Conservation (phyloP, 208 protist species). For the Trichomonas vaginalis region DNA sequence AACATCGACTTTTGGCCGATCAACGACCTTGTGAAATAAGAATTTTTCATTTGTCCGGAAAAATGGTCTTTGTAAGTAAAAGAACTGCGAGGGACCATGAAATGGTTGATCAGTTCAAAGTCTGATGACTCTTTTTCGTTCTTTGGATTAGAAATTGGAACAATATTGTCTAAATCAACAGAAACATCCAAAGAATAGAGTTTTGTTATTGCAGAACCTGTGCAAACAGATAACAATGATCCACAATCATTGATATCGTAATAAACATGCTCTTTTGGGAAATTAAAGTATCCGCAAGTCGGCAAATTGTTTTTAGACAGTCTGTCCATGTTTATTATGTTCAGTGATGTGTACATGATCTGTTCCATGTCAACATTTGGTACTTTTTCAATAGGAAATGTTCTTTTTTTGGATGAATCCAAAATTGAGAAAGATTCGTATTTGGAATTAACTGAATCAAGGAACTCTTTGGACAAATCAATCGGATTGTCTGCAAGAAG, state of each 20-base stretch:
- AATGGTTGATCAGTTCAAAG: neutral
- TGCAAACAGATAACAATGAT: neutral
- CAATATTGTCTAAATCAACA: neutral
- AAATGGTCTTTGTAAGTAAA: neutral
- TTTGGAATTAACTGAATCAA: neutral
- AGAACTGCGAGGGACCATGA: neutral
- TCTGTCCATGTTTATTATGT: neutral
- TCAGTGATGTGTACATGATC: neutral
- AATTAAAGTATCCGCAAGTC: neutral
- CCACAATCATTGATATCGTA: neutral
- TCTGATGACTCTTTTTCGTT: neutral
- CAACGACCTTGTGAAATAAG: neutral
- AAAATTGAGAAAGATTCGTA: neutral
- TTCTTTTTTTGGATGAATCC: neutral
- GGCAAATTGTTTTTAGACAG: neutral
- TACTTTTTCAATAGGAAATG: neutral
- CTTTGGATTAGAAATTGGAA: neutral
- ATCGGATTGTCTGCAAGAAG: neutral
- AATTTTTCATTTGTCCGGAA: too few species aligned
- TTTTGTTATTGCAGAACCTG: neutral
- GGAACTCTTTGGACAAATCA: neutral
- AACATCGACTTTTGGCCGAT: neutral
- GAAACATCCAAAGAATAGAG: neutral
- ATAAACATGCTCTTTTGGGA: neutral
- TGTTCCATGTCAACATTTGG: neutral